These are phyloP conservation scores for Nicotiana otophora DNA, from an alignment of 257 asterid species.

Conservation along the genomic window DNA sequence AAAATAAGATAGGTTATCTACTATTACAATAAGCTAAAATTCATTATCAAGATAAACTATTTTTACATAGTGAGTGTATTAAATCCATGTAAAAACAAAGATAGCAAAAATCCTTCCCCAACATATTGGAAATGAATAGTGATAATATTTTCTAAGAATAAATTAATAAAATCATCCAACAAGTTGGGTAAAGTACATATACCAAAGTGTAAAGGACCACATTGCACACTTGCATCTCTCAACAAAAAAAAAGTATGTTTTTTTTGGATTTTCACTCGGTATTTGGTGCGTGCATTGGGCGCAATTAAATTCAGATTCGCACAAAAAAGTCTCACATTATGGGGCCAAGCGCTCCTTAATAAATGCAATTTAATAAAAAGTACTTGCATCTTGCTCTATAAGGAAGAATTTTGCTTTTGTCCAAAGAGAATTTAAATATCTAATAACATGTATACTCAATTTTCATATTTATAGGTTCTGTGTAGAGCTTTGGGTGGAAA, in stretches of 20 bases:
- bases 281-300: accelerated
- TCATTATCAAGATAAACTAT: background rate
- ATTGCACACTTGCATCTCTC: background rate
- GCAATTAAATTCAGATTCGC: no score
- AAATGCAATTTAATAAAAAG: no score
- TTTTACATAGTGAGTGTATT: no score
- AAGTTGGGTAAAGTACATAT: conserved; percentile 1
- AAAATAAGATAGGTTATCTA: background rate
- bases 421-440: background rate
- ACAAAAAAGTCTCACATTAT: accelerated
- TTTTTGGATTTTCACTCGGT: accelerated
- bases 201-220: background rate
- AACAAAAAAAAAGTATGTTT: no score
- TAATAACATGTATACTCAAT: background rate
- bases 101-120: background rate
- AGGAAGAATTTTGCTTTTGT: background rate
- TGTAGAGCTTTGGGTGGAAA: conserved; percentile 75
- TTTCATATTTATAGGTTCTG: conserved; percentile 30
- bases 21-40: background rate
- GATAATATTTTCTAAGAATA: background rate
- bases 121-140: background rate
- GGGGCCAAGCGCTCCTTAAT: no score
- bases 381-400: background rate
- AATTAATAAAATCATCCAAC: background rate
- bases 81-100: no score